A percentile compares a stretch with the other conserved stretches of the same genome.
Conservation (phyloP, 2,329 filamentous ascomycete species). For the Arthrocladium fulminans region DNA sequence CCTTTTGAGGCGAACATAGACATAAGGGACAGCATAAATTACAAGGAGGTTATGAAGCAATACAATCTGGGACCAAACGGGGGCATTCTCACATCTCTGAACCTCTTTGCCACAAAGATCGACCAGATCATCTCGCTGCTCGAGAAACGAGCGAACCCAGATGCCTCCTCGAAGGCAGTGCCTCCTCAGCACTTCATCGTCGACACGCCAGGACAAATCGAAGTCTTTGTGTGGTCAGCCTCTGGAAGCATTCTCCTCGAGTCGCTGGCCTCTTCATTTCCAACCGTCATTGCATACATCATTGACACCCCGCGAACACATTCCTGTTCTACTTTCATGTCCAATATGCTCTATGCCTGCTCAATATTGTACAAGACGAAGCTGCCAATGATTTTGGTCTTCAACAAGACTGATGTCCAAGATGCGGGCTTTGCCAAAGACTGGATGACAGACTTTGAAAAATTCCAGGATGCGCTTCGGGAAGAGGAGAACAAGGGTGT, state of each 20-base stretch:
- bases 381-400: conserved; percentile 95
- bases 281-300: conserved; percentile 92
- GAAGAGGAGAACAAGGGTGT: conserved; percentile 70
- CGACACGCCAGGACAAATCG: conserved; percentile 95
- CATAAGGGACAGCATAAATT: conserved; percentile 97
- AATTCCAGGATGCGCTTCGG: conserved; percentile 78
- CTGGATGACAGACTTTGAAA: conserved; percentile 99
- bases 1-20: conserved; percentile 98
- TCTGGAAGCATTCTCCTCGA: conserved; percentile 90
- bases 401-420: conserved; percentile 97
- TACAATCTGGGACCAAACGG: conserved; percentile 97
- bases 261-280: conserved; percentile 84
- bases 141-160: conserved; percentile 72
- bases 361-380: conserved; percentile 98
- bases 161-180: conserved; percentile 51
- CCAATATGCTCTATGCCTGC: conserved; percentile 98
- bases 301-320: conserved; percentile 92
- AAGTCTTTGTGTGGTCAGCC: conserved; percentile 97
- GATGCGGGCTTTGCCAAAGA: conserved; percentile 86
- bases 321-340: conserved; percentile 97
- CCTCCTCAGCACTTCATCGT: conserved; percentile 77
- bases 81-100: conserved; percentile 88
- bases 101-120: conserved; percentile 95
- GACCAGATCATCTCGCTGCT: conserved; percentile 85
- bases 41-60: conserved; percentile 99